Evolutionary conservation across 179 eudicot species (phyloP), one percentile per base, ranked within the genome.

Genomic region (Nepenthes alata): DNA sequence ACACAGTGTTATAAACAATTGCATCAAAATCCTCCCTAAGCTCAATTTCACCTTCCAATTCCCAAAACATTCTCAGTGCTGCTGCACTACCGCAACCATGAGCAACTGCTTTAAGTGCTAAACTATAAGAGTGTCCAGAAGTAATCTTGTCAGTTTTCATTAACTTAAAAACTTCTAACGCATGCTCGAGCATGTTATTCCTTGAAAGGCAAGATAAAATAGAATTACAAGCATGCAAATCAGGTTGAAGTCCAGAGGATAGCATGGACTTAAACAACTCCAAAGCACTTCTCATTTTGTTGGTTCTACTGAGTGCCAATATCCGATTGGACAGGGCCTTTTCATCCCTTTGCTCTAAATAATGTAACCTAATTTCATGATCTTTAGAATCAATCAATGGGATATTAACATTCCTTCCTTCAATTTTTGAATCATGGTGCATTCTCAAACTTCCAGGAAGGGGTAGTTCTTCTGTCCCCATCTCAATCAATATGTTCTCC

Each of bases 191-290:
- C 80, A 73, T 77, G 68, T 47, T 45, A 49, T 73, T 85, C 77
- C 97, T 83, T 48, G 75, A 67, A 39, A 89, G 85, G 65, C 87
- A 85, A 12, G 90, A 80, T 64, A 93, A 75, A 34, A 93, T 73
- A 52, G 95, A 83, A 78, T 93, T 93, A 65, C 86, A 87, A 8
- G 98, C 91, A 68, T 85, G 98, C 55, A 74, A 63, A 62, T 66
- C 72, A 41, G 95, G 94, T 13, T 53, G 63, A 14, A 89, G 68
- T 47, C 85, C 84, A 2, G 83, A 61, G 60, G 60, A 59, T 60
- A 68, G 73, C 96, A 93, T 85, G 7, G 98, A 89, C 71, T 68
- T 77, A 61, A 74, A 83, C 77, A 93, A 83, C 51, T 70, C 77
- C 75, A 85, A 70, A 1, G 88, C 96, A 70, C 95, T 89, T 59